Evolutionary conservation across 2,329 filamentous ascomycete genomes (phyloP).

Genomic region (Nothophaeocryptopus gaeumannii): DNA sequence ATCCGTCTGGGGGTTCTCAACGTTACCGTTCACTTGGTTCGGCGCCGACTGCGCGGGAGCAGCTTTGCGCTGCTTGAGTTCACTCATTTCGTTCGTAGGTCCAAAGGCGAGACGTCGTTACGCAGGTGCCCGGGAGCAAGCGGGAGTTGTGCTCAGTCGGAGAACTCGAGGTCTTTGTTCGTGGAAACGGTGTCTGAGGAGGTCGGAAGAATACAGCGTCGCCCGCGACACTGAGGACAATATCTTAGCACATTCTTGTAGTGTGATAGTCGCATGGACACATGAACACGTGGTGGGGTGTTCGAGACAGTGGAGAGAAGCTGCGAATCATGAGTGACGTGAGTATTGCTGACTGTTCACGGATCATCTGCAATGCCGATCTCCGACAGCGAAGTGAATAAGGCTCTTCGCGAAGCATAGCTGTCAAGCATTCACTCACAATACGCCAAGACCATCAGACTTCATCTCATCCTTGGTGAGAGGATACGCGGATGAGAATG

Average conservation of each 20-base stretch:
- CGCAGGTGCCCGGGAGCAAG: neutral
- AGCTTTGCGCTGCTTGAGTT: slow-evolving; percentile 27
- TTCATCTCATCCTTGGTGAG: no score
- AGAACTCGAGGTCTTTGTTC: no score
- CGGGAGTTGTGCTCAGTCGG: neutral
- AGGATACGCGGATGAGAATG: slow-evolving; percentile 18
- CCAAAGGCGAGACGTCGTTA: neutral
- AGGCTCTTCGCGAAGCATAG: no score
- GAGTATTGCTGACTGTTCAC: no score
- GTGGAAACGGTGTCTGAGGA: no score
- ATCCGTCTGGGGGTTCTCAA: slow-evolving; percentile 1
- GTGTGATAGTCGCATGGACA: neutral
- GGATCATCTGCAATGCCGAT: no score
- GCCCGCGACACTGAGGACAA: slow-evolving; percentile 12
- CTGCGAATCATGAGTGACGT: no score
- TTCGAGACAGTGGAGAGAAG: neutral
- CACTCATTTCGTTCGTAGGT: slow-evolving; percentile 17
- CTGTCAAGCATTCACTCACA: no score
- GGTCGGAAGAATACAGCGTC: slow-evolving; percentile 6
- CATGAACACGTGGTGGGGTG: neutral
- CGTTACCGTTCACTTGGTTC: neutral
- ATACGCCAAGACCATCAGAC: no score
- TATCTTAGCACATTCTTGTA: slow-evolving; percentile 1
- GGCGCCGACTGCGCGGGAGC: slow-evolving; percentile 5
- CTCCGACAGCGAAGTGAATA: no score